Evolutionary conservation across 208 protist genomes (phyloP), one percentile per base, ranked within the genome.

Genomic region (Naegleria lovaniensis): DNA sequence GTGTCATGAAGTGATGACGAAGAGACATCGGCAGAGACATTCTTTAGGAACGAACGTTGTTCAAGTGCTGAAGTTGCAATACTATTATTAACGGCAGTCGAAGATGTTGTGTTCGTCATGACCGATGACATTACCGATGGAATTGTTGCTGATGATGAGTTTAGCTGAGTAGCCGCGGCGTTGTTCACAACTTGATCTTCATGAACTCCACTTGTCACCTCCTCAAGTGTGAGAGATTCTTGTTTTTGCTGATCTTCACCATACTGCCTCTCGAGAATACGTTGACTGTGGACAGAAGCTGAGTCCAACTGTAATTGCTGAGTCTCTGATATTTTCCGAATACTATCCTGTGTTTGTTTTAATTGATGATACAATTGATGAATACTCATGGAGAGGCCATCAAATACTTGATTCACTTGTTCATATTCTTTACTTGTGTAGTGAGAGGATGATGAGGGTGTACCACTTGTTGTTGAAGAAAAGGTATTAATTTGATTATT

Each of bases 291-390:
- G 19, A 25, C 7, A 36, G 29, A 67, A 67, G 2, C 3, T 29
- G 11, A 3, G 22, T 67, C 22, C 55, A 67, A 67, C 11, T 15
- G 22, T 15, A 29, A 67, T 3, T 15, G 55, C 19, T 67, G 55
- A 29, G 19, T 67, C 55, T 79, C 67, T 1, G 67, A 79, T 79
- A 79, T 79, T 79, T 79, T 29, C 29, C 29, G 19, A 36, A 79
- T 79, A 36, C 29, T 79, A 36, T 29, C 16, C 29, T 79, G 67
- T 79, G 67, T 79, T 36, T 79, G 67, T 79, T 79, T 79, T 79
- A 79, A 79, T 79, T 79, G 67, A 36, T 36, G 67, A 79, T 79
- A 36, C 29, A 79, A 79, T 79, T 79, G 67, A 36, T 79, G 67
- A 36, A 79, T 36, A 79, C 67, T 29, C n/a, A 13, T 13, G 7